Conservation (phyloP, 768 basidiomycete genomes). For the Pulveroboletus ravenelii region DNA sequence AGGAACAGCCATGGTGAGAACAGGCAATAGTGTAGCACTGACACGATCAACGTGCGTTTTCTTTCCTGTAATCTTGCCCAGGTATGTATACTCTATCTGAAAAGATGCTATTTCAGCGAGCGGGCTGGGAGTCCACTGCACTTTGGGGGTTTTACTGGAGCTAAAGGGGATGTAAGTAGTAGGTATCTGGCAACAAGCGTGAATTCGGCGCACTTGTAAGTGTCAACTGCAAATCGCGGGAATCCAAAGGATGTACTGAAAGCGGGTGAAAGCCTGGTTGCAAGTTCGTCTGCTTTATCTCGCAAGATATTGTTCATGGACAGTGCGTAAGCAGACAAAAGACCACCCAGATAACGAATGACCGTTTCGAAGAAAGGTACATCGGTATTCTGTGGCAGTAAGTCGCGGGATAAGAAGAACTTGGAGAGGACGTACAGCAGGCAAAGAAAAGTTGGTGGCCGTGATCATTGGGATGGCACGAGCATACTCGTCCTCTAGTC, state of each 20-base stretch:
- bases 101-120: slow-evolving; percentile 81
- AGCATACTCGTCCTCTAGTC: slow-evolving; percentile 61
- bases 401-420: background rate
- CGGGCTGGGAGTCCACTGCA: slow-evolving; percentile 36
- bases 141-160: background rate
- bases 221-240: slow-evolving; percentile 67
- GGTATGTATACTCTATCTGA: slow-evolving; percentile 82
- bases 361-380: slow-evolving; percentile 78
- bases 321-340: slow-evolving; percentile 79
- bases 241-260: slow-evolving; percentile 70
- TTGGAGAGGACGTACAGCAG: slow-evolving; percentile 32
- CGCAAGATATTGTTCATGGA: slow-evolving; percentile 60
- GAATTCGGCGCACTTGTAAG: slow-evolving; percentile 42
- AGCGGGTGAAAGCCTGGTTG: slow-evolving; percentile 60
- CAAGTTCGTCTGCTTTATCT: slow-evolving; percentile 73
- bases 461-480: slow-evolving; percentile 55
- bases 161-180: slow-evolving; percentile 1
- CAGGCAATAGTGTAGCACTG: slow-evolving; percentile 12
- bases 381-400: slow-evolving; percentile 24
- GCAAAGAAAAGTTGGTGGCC: slow-evolving; percentile 45
- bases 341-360: slow-evolving; percentile 86
- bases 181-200: background rate
- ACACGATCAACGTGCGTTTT: slow-evolving; percentile 56
- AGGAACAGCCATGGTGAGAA: background rate
- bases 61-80: slow-evolving; percentile 74